Base-by-base conservation (phyloP, 768 basidiomycete species). In the Phlebiopsis gigantea region DNA sequence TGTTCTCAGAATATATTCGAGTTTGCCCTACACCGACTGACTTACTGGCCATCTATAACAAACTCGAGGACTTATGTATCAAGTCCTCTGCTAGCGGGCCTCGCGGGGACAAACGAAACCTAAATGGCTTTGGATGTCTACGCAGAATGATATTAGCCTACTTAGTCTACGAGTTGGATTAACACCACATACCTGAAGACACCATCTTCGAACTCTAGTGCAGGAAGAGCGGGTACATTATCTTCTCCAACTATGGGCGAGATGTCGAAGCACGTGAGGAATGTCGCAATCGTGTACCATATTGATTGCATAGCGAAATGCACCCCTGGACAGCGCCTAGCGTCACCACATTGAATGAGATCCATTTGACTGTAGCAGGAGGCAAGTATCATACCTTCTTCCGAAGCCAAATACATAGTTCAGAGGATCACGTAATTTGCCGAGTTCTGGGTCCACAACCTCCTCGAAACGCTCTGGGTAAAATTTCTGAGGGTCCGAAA, bases 271-370 rank as follows among this genome's bases (percentile, higher is more conserved):
- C 52, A 46, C 1, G 60, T 42, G 34, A 67, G 56, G 30, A 63
- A 45, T 0, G 47, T 30, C 4, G 65, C 63, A 14, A 56, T 53
- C 5, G 52, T 17, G 17, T 64, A 41, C 58, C 58, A 66, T 9
- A 67, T 26, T 4, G 59, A 47, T 9, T 60, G 55, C 29, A 59
- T 47, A 17, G 63, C 66, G 28, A 67, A 58, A 25, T 53, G 41
- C 24, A 55, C 24, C 8, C 66, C 66, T 4, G 66, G 61, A 42
- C 66, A 65, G 7, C 61, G 55, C n/a, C 63, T 64, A 39, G n/a
- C n/a, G n/a, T n/a, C n/a, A n/a, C n/a, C n/a, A n/a, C n/a, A n/a
- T n/a, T n/a, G n/a, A n/a, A n/a, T n/a, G n/a, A n/a, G n/a, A n/a
- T n/a, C n/a, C n/a, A n/a, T 5, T 7, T n/a, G 22, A 26, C 9